Base-by-base conservation (phyloP, 495 filamentous ascomycete species). In the Xylaria acuta region DNA sequence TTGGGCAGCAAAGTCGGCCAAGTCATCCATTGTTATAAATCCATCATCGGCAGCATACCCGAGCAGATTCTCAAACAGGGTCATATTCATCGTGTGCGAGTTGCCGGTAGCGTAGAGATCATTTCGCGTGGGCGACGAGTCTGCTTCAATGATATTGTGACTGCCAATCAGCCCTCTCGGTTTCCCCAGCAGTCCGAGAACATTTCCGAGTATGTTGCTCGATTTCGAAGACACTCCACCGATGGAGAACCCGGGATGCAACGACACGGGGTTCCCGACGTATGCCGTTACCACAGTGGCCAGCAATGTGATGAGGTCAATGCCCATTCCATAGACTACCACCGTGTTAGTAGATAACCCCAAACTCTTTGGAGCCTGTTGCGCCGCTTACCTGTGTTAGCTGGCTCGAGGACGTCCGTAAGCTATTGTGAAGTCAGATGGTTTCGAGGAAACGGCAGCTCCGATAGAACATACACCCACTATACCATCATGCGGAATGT, bases 121-220 rank as follows among this genome's bases (percentile, higher is more conserved):
- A 18, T 83, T 83, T 16, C 85, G 83, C 0, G 86, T 87, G 11
- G 88, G 82, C 45, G 87, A 90, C 16, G 80, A 84, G 75, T 91
- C 88, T 6, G 81, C 73, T 77, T 90, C 88, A 73, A 86, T 86
- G 41, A 87, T 86, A 75, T 86, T 88, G 74, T 90, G 89, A 5
- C 83, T 87, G 62, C 85, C 85, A 54, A 80, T 82, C 7, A 90
- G 77, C 27, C 87, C 76, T 43, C 73, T 60, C 27, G 73, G 69
- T 43, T 65, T 56, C 14, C 75, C 78, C 25, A 77, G 72, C 4
- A 80, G 72, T n/a, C 73, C 75, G 18, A 69, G 47, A 18, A 79
- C 73, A 51, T 72, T 71, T 30, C 54, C 64, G 25, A 73, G 38
- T 4, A 72, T 34, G 40, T 73, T 75, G 25, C 54, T 30, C 22